Evolutionary conservation across 2,329 filamentous ascomycete species (phyloP).

Genomic region (Venturia oleaginea): DNA sequence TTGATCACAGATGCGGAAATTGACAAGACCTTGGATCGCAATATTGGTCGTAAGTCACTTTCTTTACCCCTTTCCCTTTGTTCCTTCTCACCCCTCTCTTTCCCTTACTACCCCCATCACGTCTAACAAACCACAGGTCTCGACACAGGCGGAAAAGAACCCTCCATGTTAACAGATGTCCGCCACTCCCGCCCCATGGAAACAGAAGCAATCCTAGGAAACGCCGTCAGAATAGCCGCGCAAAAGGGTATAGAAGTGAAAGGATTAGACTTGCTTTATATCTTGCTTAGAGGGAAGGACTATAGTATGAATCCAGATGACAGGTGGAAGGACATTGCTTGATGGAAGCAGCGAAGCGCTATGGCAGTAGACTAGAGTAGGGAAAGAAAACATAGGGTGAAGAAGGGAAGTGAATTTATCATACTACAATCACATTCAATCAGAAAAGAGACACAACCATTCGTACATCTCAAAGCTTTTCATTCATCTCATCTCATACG

Average conservation of each 20-base stretch:
- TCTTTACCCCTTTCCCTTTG: not conserved
- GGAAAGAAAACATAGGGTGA: not conserved
- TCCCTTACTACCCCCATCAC: not conserved
- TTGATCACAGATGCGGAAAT: conserved; percentile 29
- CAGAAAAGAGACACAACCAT: not conserved
- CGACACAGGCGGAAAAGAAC: conserved; percentile 33
- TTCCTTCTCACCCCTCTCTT: not conserved
- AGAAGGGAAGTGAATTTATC: too few species aligned
- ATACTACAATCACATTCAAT: not conserved
- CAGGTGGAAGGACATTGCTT: conserved; percentile 3
- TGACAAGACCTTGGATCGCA: conserved; percentile 29
- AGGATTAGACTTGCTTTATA: conserved; percentile 37
- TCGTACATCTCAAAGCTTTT: not conserved
- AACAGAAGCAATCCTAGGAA: conserved; percentile 43
- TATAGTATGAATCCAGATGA: conserved; percentile 8
- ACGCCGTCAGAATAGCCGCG: conserved; percentile 34
- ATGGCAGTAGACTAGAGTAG: not conserved
- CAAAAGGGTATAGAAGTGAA: conserved; percentile 32
- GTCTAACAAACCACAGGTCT: not conserved
- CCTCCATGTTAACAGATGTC: conserved; percentile 43
- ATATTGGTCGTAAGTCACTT: conserved; percentile 27
- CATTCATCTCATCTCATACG: conserved; percentile 4
- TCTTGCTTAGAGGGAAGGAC: conserved; percentile 29
- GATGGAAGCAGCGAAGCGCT: not conserved
- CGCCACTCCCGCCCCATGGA: conserved; percentile 34